Conservation (phyloP, 495 filamentous ascomycete genomes). For the Sordaria brevicollis region DNA sequence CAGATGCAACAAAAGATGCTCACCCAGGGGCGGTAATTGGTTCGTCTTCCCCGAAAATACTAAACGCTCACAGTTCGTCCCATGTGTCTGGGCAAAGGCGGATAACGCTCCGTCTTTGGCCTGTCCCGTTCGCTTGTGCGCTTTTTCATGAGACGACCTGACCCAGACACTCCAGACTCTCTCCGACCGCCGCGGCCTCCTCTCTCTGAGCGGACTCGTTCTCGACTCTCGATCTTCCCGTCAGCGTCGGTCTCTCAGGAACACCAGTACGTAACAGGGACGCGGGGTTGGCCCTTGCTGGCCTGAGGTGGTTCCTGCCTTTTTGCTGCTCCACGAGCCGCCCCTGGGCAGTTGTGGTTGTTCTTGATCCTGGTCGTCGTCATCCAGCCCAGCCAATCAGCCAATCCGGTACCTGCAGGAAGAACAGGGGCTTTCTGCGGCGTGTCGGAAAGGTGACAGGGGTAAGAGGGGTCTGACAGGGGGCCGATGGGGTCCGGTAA, state of each 20-base stretch:
- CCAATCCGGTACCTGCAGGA: conserved; percentile 28
- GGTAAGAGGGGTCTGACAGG: background rate
- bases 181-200: background rate
- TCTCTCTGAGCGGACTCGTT: background rate
- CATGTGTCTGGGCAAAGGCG: conserved; percentile 7
- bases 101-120: background rate
- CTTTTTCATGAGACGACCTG: background rate
- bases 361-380: conserved; percentile 15
- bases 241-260: background rate
- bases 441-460: background rate
- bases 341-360: background rate
- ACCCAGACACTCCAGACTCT: background rate
- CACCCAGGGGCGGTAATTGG: background rate
- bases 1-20: background rate
- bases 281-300: background rate
- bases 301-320: background rate
- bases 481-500: no score
- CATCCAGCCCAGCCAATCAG: conserved; percentile 23
- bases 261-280: background rate
- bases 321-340: background rate
- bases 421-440: conserved; percentile 1
- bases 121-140: background rate
- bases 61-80: conserved; percentile 1
- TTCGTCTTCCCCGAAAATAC: background rate
- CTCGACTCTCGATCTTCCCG: background rate